phyloP scores from a whole-genome alignment of 1,139 yeast species.

The Sugiyamaella paludigena region DNA sequence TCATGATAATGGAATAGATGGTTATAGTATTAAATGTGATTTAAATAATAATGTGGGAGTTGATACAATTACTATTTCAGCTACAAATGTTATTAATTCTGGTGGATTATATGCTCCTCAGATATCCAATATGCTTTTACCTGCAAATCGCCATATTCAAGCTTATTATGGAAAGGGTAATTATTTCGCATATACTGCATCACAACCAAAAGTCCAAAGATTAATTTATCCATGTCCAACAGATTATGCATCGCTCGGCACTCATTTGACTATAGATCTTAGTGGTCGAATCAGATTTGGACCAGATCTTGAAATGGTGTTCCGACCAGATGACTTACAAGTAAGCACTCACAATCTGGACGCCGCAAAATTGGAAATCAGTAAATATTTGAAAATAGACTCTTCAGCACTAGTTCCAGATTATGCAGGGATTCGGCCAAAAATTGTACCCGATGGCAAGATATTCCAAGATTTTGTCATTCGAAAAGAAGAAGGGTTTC shows the following conservation, averaged over 20 bases:
- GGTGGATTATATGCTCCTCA: constrained; percentile 77
- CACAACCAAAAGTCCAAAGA: constrained; percentile 43
- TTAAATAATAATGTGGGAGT: constrained; percentile 25
- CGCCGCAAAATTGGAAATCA: constrained; percentile 58
- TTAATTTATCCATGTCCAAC: constrained; percentile 78
- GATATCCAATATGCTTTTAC: constrained; percentile 66
- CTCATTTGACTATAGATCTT: constrained; percentile 79
- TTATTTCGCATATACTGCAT: constrained; percentile 58
- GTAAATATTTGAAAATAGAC: constrained; percentile 62
- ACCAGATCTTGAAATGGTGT: constrained; percentile 85
- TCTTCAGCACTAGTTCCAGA: constrained; percentile 56
- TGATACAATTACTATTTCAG: constrained; percentile 46
- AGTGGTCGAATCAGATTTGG: constrained; percentile 83
- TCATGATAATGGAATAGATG: constrained; percentile 21
- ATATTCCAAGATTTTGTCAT: constrained; percentile 72
- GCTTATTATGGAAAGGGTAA: constrained; percentile 81
- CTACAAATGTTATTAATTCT: constrained; percentile 64
- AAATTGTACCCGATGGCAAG: constrained; percentile 50
- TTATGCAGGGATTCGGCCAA: constrained; percentile 84
- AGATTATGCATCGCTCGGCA: constrained; percentile 74
- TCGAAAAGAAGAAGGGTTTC: constrained; percentile 60
- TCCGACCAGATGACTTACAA: constrained; percentile 39
- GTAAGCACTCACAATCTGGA: constrained; percentile 46
- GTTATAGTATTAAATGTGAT: constrained; percentile 29
- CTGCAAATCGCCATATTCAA: constrained; percentile 54